Conservation (phyloP, 176 grass and related monocot genomes). For the Oryza nivara region DNA sequence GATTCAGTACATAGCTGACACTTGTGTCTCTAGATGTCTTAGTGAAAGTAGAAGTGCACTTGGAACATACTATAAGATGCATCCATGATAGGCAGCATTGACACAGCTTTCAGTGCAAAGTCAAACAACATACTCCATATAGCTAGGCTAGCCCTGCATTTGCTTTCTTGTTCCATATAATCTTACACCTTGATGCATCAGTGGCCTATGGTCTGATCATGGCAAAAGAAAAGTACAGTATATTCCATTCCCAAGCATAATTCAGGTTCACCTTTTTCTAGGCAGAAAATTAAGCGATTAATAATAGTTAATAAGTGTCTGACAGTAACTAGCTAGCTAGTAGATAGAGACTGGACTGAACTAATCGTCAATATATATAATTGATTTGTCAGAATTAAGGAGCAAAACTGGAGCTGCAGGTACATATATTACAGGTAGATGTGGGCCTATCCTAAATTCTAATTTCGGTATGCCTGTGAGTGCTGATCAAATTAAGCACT, state of each 20-base stretch:
- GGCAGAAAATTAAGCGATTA: background rate
- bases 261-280: background rate
- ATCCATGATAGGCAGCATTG: background rate
- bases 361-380: background rate
- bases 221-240: background rate
- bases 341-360: no score
- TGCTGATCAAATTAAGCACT: background rate
- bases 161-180: background rate
- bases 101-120: background rate
- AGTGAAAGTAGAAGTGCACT: background rate
- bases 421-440: background rate
- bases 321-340: background rate
- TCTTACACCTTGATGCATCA: background rate
- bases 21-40: background rate
- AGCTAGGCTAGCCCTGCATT: background rate
- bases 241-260: background rate
- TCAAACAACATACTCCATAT: background rate
- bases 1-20: background rate
- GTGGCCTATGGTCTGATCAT: background rate
- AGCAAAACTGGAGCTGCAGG: background rate
- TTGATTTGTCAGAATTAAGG: background rate
- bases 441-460: background rate
- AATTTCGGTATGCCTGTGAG: background rate
- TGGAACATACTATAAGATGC: background rate
- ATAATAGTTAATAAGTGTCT: background rate